Percentiles rank a stretch among this genome's conserved stretches.
phyloP scores from a whole-genome alignment of 148 eudicot genomes.

The Pouteria glomerata region DNA sequence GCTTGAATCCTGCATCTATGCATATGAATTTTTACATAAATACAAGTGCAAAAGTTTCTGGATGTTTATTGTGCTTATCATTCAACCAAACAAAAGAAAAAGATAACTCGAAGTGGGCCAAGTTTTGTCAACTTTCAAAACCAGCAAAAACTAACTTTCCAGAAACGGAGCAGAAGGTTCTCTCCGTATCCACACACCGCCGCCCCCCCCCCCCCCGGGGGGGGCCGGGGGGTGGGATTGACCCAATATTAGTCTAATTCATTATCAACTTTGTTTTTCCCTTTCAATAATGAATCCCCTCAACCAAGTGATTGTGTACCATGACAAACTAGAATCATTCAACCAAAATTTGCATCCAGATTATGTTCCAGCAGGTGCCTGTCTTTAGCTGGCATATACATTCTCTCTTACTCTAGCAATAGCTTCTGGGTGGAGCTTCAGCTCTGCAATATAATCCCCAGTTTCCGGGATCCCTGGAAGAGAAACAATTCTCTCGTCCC shows the following conservation, averaged over 20 bases:
- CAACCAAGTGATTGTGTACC: constrained; percentile 9
- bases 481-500: constrained; percentile 69
- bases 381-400: constrained; percentile 61
- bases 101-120: too few relatives aligned
- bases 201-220: too few relatives aligned
- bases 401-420: constrained; percentile 67
- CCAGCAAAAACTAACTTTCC: too few relatives aligned
- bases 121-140: too few relatives aligned
- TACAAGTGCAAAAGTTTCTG: too few relatives aligned
- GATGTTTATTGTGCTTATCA: too few relatives aligned
- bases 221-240: too few relatives aligned
- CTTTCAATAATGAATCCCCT: neutral
- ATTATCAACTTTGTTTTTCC: neutral
- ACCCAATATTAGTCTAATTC: neutral
- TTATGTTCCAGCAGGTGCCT: constrained; percentile 14
- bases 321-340: neutral
- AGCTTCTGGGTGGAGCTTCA: constrained; percentile 91
- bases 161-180: too few relatives aligned
- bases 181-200: too few relatives aligned
- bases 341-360: neutral
- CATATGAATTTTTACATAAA: too few relatives aligned
- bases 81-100: too few relatives aligned
- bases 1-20: too few relatives aligned
- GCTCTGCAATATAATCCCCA: constrained; percentile 81
- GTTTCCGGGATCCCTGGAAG: constrained; percentile 90